Evolutionary conservation across 202 grass and related monocot species (phyloP).

Genomic region (Eragrostis tef): DNA sequence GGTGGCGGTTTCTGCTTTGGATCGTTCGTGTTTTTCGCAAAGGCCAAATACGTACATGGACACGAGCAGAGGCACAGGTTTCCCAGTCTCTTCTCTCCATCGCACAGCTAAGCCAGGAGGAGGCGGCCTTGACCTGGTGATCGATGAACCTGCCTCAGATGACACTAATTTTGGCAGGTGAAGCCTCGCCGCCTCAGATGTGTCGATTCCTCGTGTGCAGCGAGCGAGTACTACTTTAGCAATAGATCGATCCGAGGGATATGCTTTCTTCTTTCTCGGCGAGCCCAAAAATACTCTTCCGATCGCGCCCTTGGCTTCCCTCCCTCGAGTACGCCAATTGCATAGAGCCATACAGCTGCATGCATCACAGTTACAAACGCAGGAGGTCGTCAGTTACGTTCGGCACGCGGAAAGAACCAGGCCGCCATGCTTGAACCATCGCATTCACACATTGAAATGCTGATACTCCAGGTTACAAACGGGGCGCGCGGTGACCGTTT

Average conservation of each 20-base stretch:
- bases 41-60: too few species aligned
- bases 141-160: too few species aligned
- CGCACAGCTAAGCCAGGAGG: neutral
- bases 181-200: neutral
- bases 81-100: neutral
- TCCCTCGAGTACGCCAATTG: conserved; percentile 5
- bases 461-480: too few species aligned
- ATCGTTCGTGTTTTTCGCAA: neutral
- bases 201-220: neutral
- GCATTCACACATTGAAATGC: too few species aligned
- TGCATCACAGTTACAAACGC: neutral
- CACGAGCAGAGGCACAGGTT: neutral
- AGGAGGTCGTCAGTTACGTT: neutral
- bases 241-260: neutral
- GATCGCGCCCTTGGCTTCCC: too few species aligned
- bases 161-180: neutral
- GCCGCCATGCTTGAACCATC: neutral
- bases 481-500: neutral
- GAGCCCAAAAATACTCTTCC: too few species aligned
- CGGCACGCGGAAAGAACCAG: neutral
- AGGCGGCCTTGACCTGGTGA: neutral
- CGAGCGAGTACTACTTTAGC: too few species aligned
- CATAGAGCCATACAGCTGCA: neutral
- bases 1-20: neutral
- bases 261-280: neutral